phyloP scores from a whole-genome alignment of 371 early-diverging fungal genomes.

The Mortierella sp. region DNA sequence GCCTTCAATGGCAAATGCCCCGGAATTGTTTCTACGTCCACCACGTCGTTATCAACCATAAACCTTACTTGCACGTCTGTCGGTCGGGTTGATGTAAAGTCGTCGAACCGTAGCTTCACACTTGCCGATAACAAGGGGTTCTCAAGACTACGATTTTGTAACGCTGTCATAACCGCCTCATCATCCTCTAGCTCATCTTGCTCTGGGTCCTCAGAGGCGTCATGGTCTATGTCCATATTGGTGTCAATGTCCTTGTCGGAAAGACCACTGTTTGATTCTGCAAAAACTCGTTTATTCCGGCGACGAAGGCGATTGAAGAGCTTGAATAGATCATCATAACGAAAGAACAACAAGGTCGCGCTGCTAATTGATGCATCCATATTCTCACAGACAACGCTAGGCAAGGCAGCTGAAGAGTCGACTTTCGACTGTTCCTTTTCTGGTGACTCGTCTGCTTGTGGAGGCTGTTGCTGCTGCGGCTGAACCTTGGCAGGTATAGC shows the following conservation, averaged over 20 bases:
- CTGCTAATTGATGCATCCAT: slow-evolving; percentile 7
- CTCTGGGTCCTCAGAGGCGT: not conserved
- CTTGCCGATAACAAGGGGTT: not conserved
- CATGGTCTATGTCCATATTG: slow-evolving; percentile 3
- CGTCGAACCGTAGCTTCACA: slow-evolving; percentile 1
- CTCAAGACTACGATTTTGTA: not conserved
- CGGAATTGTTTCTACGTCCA: too few species aligned
- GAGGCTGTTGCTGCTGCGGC: not conserved
- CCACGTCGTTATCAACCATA: not conserved
- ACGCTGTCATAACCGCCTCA: not conserved
- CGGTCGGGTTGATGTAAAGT: not conserved
- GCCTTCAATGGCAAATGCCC: not conserved
- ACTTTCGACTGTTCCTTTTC: too few species aligned
- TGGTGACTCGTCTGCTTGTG: not conserved
- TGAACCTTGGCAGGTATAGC: not conserved
- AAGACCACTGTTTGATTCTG: not conserved
- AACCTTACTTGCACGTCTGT: slow-evolving; percentile 3
- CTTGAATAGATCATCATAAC: slow-evolving; percentile 1
- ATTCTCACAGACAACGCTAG: not conserved
- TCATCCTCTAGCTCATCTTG: not conserved
- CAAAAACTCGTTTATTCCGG: not conserved
- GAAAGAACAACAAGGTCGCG: not conserved
- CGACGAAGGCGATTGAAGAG: not conserved
- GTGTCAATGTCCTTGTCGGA: not conserved
- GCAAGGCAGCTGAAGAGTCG: not conserved